phyloP scores from a whole-genome alignment of 2,329 filamentous ascomycete genomes.

The Niveomyces coronatus region DNA sequence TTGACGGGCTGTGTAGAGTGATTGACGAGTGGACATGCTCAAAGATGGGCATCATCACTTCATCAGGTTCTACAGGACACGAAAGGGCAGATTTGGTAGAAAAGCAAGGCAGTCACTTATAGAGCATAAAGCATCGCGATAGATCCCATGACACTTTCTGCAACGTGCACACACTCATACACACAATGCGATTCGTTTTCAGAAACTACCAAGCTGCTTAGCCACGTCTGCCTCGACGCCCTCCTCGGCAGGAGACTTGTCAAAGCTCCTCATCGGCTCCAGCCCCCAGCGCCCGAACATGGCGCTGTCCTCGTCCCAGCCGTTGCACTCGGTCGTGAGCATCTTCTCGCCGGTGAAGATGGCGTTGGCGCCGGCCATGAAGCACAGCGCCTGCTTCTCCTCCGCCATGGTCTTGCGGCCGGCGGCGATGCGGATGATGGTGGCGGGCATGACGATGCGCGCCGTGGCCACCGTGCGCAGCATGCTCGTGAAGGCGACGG shows the following conservation, averaged over 20 bases:
- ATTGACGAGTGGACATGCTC: conserved; percentile 37
- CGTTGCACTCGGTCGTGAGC: conserved; percentile 84
- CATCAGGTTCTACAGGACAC: background rate
- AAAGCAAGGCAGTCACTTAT: background rate
- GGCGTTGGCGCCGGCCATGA: conserved; percentile 87
- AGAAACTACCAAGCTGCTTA: conserved; percentile 7
- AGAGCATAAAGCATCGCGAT: background rate
- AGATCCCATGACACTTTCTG: background rate
- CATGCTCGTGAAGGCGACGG: conserved; percentile 67
- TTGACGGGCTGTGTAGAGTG: conserved; percentile 39
- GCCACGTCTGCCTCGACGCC: conserved; percentile 6
- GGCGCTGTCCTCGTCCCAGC: conserved; percentile 77
- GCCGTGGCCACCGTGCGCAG: conserved; percentile 78
- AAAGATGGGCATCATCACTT: conserved; percentile 1
- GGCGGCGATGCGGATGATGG: conserved; percentile 79
- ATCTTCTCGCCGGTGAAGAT: conserved; percentile 95
- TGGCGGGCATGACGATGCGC: conserved; percentile 69
- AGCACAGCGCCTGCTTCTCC: conserved; percentile 82
- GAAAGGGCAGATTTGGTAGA: background rate
- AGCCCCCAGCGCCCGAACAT: conserved; percentile 82
- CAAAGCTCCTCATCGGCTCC: conserved; percentile 58
- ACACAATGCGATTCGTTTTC: background rate
- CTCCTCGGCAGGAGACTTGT: conserved; percentile 20
- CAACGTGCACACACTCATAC: background rate
- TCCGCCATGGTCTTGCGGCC: conserved; percentile 76